Evolutionary conservation across 225 moss, liverwort and hornwort genomes (phyloP).

Genomic region (Pseudoscleropodium purum): DNA sequence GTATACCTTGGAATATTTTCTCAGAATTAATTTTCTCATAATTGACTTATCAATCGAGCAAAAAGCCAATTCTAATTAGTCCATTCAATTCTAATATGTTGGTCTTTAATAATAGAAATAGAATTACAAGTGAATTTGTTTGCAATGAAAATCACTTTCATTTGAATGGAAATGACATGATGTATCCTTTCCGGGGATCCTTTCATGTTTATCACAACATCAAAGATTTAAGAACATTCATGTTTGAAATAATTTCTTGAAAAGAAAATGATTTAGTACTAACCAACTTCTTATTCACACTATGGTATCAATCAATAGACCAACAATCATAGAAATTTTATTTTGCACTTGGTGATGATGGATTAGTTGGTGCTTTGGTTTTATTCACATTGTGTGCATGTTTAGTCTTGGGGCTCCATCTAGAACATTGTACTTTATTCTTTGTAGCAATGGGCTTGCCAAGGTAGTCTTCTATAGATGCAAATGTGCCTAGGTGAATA

Average conservation of each 20-base stretch:
- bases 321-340: background rate
- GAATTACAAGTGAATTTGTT: background rate
- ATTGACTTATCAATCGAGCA: background rate
- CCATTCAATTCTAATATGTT: background rate
- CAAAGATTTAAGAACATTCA: background rate
- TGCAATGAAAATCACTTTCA: background rate
- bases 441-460: background rate
- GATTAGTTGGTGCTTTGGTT: background rate
- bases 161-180: background rate
- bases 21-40: no score
- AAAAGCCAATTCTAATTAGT: background rate
- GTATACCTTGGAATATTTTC: background rate
- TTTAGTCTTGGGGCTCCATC: rapidly evolving
- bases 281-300: background rate
- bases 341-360: background rate
- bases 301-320: background rate
- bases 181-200: background rate
- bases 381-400: background rate
- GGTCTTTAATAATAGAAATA: background rate
- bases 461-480: background rate
- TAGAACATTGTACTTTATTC: rapidly evolving
- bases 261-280: background rate
- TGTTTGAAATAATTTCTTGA: background rate
- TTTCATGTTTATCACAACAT: background rate
- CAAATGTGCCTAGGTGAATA: background rate